Evolutionary conservation across 495 filamentous ascomycete species (phyloP), one percentile per base, ranked within the genome.

Genomic region (Penicillium arizonense): DNA sequence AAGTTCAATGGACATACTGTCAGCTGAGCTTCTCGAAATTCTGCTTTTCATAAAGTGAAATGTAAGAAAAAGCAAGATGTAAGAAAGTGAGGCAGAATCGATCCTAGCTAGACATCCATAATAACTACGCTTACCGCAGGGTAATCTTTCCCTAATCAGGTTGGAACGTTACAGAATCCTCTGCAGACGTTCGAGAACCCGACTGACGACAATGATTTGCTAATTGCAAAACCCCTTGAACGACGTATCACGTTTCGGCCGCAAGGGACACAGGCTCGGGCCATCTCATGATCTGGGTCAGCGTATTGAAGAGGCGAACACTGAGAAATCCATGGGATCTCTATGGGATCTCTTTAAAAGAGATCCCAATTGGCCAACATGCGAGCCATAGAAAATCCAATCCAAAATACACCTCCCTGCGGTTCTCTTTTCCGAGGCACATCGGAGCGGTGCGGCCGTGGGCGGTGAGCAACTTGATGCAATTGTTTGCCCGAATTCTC

Each of bases 231-330:
- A 52, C 44, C 41, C 8, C 18, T 36, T 30, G 41, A 35, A 16
- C 23, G 47, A 42, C 4, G 26, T 39, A 40, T 41, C 47, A 41
- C 37, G 12, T 13, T 18, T 39, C 26, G 26, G 36, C 35, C 12
- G 47, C 47, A 50, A 50, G 47, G 47, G 47, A 50, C 24, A 23
- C 14, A 23, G 23, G 18, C 16, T 32, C 38, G 18, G 30, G 16
- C 40, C 33, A n/a, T 42, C 24, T 18, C 18, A 28, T 20, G 28
- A 42, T 18, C 37, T 37, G 37, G 16, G 10, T 18, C 46, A 16
- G 36, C 18, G 26, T 18, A 24, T 41, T 24, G 24, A 20, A 20
- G 26, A 32, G 24, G 37, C 26, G 47, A 49, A 1, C 24, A 32
- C 8, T 35, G 34, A 26, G 33, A 33, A 10, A 12, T 5, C 28